Evolutionary conservation across 1,139 yeast genomes (phyloP), one percentile per base, ranked within the genome.

Genomic region (Taiozyma onychis): DNA sequence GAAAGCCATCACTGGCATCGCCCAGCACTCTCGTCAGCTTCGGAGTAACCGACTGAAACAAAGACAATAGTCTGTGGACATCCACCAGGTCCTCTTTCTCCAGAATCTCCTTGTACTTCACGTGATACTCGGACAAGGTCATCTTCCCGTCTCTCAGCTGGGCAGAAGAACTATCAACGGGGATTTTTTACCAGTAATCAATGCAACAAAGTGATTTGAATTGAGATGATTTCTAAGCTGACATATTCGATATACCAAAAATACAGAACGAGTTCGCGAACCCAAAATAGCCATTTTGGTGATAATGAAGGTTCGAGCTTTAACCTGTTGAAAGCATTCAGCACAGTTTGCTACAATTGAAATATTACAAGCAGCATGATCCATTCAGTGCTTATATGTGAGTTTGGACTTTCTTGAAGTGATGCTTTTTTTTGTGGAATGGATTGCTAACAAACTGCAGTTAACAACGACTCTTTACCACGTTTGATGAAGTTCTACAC

Each of bases 381-480:
- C 51, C 96, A 90, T 65, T 88, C 97, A 7, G 96, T 89, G 39
- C 72, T 90, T 51, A 88, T 90, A 65, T 87, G 91, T 86, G 77
- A 53, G 91, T 79, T n/a, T 30, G 10, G 18, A 6, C 16, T n/a
- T n/a, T 8, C n/a, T n/a, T 9, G 10, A 18, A 4, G 27, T 10
- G 11, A 24, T 22, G 10, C 4, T 18, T 9, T 39, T 63, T 39
- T 22, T 39, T 13, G 34, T 14, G 35, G 35, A 18, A 7, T 21
- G 9, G n/a, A 16, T 18, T 22, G 32, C 24, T 45, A 68, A 22
- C 48, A 47, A 30, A 32, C 18, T 30, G 41, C 52, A 83, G 95
- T 91, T 68, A 91, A 91, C 69, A 90, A 87, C 59, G 85, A 85
- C 61, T 96, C 98, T n/a, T 78, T 88, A 49, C 97, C 99, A 1